These are phyloP conservation scores for Castanopsis chinensis DNA, from an alignment of 306 rosid species.

Conservation along the genomic window DNA sequence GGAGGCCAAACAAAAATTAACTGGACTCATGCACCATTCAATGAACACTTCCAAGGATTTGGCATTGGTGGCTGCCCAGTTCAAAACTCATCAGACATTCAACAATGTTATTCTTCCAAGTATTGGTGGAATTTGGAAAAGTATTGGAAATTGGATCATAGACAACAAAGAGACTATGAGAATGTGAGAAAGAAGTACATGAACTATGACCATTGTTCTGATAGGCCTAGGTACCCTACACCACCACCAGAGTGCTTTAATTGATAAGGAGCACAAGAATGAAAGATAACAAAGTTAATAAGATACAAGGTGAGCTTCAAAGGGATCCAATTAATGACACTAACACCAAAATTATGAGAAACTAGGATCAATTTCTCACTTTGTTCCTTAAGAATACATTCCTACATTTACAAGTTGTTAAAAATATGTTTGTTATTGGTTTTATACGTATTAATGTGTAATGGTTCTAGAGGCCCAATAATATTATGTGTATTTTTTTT, in stretches of 20 bases:
- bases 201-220: slow-evolving; percentile 50
- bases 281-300: too few species aligned
- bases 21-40: slow-evolving; percentile 54
- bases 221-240: slow-evolving; percentile 18
- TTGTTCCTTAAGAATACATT: too few species aligned
- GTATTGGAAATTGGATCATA: slow-evolving; percentile 31
- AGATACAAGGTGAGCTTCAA: too few species aligned
- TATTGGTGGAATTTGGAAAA: slow-evolving; percentile 41
- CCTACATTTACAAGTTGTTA: too few species aligned
- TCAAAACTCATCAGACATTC: neutral
- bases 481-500: too few species aligned
- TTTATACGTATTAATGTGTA: too few species aligned
- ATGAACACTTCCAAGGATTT: slow-evolving; percentile 46
- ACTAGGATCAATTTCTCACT: too few species aligned
- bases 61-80: slow-evolving; percentile 32
- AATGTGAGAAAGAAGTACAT: slow-evolving; percentile 22
- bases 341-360: too few species aligned
- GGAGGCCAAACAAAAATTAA: slow-evolving; percentile 43
- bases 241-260: slow-evolving; percentile 49
- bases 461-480: too few species aligned
- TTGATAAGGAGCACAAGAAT: neutral
- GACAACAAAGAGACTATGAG: slow-evolving; percentile 10
- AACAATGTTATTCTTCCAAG: slow-evolving; percentile 25
- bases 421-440: too few species aligned
- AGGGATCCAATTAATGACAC: too few species aligned